Evolutionary conservation across 345 rosid genomes (phyloP).

Genomic region (Syzygium jambos): DNA sequence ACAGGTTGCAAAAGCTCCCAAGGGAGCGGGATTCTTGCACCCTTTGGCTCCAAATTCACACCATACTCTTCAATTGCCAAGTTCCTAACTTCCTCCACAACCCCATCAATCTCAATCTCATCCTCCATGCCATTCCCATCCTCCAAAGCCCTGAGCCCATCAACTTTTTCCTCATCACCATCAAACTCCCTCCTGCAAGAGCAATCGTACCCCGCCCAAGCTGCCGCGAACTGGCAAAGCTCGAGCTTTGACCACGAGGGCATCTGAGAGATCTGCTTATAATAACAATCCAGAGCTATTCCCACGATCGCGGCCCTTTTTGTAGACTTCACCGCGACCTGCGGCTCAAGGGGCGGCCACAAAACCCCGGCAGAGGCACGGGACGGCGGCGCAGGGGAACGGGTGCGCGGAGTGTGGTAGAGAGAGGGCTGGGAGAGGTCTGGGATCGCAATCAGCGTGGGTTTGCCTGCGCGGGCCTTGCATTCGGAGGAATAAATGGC

Average conservation of each 20-base stretch:
- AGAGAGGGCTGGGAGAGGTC: constrained; percentile 92
- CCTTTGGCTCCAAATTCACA: constrained; percentile 16
- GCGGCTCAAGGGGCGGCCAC: constrained; percentile 12
- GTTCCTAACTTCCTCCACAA: constrained; percentile 25
- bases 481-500: constrained; percentile 76
- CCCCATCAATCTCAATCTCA: constrained; percentile 18
- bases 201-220: constrained; percentile 93
- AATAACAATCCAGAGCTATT: constrained; percentile 62
- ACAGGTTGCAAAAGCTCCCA: constrained; percentile 90
- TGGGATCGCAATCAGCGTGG: constrained; percentile 59
- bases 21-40: constrained; percentile 80
- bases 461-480: constrained; percentile 75
- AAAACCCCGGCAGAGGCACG: constrained; percentile 21
- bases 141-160: background rate
- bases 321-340: constrained; percentile 10
- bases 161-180: background rate
- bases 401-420: constrained; percentile 64
- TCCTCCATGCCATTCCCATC: constrained; percentile 18
- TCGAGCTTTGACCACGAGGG: constrained; percentile 88
- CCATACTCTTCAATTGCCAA: constrained; percentile 24
- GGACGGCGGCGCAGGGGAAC: constrained; percentile 19
- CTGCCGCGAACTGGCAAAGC: constrained; percentile 47
- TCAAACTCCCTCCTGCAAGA: constrained; percentile 48
- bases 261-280: constrained; percentile 77
- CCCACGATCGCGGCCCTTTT: constrained; percentile 19